Percentiles rank a stretch among this genome's conserved stretches.
Conservation (phyloP, 352 stramenopile species). For the Detonula confervacea region DNA sequence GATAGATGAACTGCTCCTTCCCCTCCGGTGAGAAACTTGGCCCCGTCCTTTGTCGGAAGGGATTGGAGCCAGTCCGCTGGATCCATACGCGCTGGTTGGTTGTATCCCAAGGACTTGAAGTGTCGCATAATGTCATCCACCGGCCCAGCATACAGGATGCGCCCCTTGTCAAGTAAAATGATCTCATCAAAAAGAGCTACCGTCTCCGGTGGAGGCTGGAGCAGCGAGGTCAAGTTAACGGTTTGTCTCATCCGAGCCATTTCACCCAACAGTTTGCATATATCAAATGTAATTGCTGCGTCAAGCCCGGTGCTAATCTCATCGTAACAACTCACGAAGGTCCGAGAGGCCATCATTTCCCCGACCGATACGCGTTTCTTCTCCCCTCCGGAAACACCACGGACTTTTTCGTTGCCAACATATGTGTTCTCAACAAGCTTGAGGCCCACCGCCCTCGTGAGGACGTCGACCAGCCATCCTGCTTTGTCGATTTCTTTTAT, state of each 20-base stretch:
- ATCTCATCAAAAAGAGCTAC: constrained; percentile 95
- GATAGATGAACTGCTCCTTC: constrained; percentile 57
- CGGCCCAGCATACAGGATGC: constrained; percentile 92
- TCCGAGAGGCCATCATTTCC: constrained; percentile 89
- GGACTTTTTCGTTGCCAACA: constrained; percentile 88
- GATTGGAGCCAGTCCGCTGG: constrained; percentile 88
- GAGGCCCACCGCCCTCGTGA: constrained; percentile 89
- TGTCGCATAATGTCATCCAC: constrained; percentile 74
- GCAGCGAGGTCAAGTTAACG: constrained; percentile 83
- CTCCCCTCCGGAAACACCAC: constrained; percentile 91
- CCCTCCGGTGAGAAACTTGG: constrained; percentile 44
- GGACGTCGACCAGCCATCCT: constrained; percentile 85
- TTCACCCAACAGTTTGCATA: constrained; percentile 85
- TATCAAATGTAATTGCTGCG: constrained; percentile 91
- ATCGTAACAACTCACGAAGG: constrained; percentile 89
- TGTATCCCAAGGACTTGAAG: constrained; percentile 81
- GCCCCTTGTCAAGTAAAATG: constrained; percentile 91
- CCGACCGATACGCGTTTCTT: constrained; percentile 90
- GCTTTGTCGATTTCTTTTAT: constrained; percentile 85
- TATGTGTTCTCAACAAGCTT: constrained; percentile 90
- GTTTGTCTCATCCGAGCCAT: constrained; percentile 63
- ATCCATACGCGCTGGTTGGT: constrained; percentile 83
- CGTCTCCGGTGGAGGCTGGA: constrained; percentile 92
- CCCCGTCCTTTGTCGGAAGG: constrained; percentile 68
- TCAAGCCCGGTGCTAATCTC: constrained; percentile 94